These are phyloP conservation scores for Saraca asoca DNA, from an alignment of 331 rosid species.

Conservation along the genomic window DNA sequence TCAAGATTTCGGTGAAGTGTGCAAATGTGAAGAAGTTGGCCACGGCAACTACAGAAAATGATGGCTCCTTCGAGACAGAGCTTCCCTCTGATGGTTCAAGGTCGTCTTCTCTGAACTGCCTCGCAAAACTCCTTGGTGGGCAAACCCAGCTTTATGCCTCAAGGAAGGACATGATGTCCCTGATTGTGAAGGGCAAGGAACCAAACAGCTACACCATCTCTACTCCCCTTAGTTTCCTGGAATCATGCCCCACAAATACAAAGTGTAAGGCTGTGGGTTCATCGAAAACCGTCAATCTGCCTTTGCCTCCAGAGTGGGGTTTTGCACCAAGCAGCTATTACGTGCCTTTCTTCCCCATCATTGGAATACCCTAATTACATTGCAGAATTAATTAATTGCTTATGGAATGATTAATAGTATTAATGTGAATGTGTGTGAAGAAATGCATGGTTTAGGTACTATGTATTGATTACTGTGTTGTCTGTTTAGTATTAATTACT, in stretches of 20 bases:
- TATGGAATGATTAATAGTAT: conserved; percentile 6
- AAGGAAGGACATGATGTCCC: conserved; percentile 42
- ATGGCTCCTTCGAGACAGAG: conserved; percentile 61
- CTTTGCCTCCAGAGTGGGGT: conserved; percentile 82
- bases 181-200: conserved; percentile 43
- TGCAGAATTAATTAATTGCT: background rate
- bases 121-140: conserved; percentile 65
- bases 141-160: conserved; percentile 58
- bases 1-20: conserved; percentile 67
- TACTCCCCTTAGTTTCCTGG: conserved; percentile 58
- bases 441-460: too few relatives aligned
- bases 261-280: conserved; percentile 51
- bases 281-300: conserved; percentile 65
- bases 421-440: too few relatives aligned
- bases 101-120: conserved; percentile 41
- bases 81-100: conserved; percentile 44
- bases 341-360: conserved; percentile 81
- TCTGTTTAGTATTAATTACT: too few relatives aligned
- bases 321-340: conserved; percentile 77
- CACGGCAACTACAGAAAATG: conserved; percentile 49
- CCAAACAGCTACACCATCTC: conserved; percentile 49
- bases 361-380: conserved; percentile 74
- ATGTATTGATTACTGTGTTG: too few relatives aligned
- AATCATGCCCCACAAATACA: conserved; percentile 52
- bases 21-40: conserved; percentile 45